These are phyloP conservation scores for Atkinsonella hypoxylon DNA, from an alignment of 2,329 filamentous ascomycete species.

Conservation along the genomic window DNA sequence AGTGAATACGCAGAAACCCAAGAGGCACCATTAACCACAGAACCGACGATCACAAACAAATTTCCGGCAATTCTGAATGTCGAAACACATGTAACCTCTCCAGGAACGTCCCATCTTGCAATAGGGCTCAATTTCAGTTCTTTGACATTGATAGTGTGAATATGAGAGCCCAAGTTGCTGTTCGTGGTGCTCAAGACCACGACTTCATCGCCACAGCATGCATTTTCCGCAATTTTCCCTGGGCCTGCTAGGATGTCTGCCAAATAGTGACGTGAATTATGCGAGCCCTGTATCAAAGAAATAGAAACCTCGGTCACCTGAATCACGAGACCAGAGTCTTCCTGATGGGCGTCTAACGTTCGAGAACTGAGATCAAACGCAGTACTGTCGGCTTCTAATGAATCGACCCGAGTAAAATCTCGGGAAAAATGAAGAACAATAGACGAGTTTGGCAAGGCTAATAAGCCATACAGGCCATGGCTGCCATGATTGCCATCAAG, in stretches of 20 bases:
- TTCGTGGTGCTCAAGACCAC: conserved; percentile 33
- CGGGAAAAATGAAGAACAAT: conserved; percentile 34
- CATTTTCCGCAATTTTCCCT: conserved; percentile 27
- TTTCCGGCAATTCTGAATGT: conserved; percentile 17
- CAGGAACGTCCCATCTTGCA: conserved; percentile 24
- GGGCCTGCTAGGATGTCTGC: conserved; percentile 18
- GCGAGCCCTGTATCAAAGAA: conserved; percentile 24
- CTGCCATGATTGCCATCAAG: conserved; percentile 10
- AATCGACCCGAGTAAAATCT: conserved; percentile 33
- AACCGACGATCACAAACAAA: conserved; percentile 21
- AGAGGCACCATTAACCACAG: conserved; percentile 20
- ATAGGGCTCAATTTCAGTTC: conserved; percentile 17
- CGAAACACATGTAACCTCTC: conserved; percentile 38
- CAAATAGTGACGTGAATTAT: conserved; percentile 21
- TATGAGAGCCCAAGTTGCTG: conserved; percentile 20
- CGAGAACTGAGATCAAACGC: conserved; percentile 40
- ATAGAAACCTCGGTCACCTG: conserved; percentile 42
- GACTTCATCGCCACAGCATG: conserved; percentile 24
- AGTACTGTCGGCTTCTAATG: conserved; percentile 27
- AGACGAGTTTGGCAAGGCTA: conserved; percentile 38
- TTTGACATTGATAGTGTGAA: conserved; percentile 28
- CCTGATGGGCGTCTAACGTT: conserved; percentile 35
- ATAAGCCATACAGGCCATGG: conserved; percentile 24
- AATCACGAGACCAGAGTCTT: conserved; percentile 26
- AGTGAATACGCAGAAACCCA: conserved; percentile 21